Conservation (phyloP, 1,284 basidiomycete genomes). For the Cutaneotrichosporon curvatum region DNA sequence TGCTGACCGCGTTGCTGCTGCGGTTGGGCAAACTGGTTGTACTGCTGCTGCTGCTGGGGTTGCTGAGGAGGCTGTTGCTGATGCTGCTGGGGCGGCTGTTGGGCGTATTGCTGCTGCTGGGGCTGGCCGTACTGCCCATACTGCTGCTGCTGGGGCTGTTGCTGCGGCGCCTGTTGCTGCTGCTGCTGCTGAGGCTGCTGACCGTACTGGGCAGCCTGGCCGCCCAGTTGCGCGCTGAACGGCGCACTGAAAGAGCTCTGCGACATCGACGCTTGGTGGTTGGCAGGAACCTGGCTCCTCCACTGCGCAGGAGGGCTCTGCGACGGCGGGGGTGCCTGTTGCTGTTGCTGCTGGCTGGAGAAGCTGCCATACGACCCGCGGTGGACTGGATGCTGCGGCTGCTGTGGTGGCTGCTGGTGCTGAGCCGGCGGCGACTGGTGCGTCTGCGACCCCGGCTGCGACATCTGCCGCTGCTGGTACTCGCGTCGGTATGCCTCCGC, state of each 20-base stretch:
- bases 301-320: constrained; percentile 7
- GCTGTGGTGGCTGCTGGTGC: constrained; percentile 23
- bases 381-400: constrained; percentile 12
- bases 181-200: constrained; percentile 11
- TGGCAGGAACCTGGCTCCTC: constrained; percentile 3
- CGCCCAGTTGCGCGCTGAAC: too few relatives aligned
- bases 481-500: constrained; percentile 52
- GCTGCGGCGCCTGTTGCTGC: constrained; percentile 12
- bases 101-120: not conserved
- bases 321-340: constrained; percentile 11
- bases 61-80: constrained; percentile 12
- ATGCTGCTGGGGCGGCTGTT: constrained; percentile 19
- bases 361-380: not conserved
- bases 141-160: constrained; percentile 2
- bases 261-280: constrained; percentile 1
- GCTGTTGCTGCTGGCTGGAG: constrained; percentile 12
- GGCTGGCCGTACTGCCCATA: constrained; percentile 1
- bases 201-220: not conserved
- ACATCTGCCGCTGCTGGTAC: constrained; percentile 40
- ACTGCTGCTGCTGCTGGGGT: constrained; percentile 2
- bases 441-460: constrained; percentile 27
- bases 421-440: constrained; percentile 25
- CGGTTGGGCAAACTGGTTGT: not conserved
- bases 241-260: not conserved
- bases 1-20: constrained; percentile 8